A percentile compares a stretch with the other conserved stretches of the same genome.
These are phyloP conservation scores for Cyclospora cayetanensis DNA, from an alignment of 169 alveolate species.

Conservation along the genomic window DNA sequence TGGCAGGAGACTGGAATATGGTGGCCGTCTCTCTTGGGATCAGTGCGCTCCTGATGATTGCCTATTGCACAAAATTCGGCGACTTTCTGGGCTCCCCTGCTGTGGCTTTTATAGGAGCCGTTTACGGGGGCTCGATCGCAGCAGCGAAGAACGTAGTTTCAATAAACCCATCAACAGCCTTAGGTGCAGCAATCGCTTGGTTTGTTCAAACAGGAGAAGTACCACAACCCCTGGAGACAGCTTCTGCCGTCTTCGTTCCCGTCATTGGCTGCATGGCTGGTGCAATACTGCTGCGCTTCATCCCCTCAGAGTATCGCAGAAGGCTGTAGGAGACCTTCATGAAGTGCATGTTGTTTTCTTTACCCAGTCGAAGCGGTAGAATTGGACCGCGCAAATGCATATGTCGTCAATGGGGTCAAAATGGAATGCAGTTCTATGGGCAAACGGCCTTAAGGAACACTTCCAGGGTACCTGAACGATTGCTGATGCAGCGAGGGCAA, in stretches of 20 bases:
- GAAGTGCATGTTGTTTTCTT: too few relatives aligned
- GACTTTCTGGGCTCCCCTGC: constrained; percentile 18
- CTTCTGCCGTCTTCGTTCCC: neutral
- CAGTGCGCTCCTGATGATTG: neutral
- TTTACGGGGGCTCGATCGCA: neutral
- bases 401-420: neutral
- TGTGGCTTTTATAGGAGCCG: neutral
- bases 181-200: neutral
- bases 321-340: neutral
- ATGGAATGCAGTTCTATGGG: neutral
- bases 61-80: constrained; percentile 5
- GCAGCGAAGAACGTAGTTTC: neutral
- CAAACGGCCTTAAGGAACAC: neutral
- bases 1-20: neutral
- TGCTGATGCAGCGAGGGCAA: too few relatives aligned
- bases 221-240: neutral
- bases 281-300: neutral
- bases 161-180: neutral
- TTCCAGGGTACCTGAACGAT: too few relatives aligned
- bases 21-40: neutral
- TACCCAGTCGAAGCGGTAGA: too few relatives aligned
- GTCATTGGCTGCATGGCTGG: neutral
- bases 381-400: too few relatives aligned
- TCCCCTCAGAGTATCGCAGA: neutral
- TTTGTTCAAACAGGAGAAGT: neutral